Base-by-base conservation (phyloP, 805 yeast species). In the Wickerhamomyces subpelliculosus region DNA sequence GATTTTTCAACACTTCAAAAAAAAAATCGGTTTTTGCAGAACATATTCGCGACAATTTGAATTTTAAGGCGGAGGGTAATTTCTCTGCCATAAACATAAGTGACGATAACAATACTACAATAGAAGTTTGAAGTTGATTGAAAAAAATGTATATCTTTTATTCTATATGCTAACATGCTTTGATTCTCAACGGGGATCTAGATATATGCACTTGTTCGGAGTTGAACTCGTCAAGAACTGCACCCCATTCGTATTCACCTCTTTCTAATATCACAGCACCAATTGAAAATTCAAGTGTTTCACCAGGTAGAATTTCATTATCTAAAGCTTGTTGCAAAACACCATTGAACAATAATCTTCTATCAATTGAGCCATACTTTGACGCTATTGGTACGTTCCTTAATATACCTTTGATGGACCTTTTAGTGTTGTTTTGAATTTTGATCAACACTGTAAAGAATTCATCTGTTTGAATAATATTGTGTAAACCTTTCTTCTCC, bases 221-320 rank as follows among this genome's bases (percentile, higher is more conserved):
- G 1, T 47, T 59, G 41, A 60, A 44, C 39, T 70, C 74, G 38
- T 79, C 84, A 45, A 78, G 65, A 12, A 77, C 57, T 0, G 73
- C 72, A 1, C 89, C 86, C 82, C 95, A 80, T 55, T 85, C 93
- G 54, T 80, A 88, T 34, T 75, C 80, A 2, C 97, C 97, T 32
- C 70, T 69, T 38, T 84, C 89, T 27, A 89, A 61, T 5, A 86
- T 73, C 16, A 80, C 70, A 35, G 80, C 72, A 8, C 85, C 76
- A 28, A 83, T 54, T 19, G 66, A 67, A 23, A 76, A 61, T 2
- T 55, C 62, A 4, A 62, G 37, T 0, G 64, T 49, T 20, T 61
- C 68, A 1, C 73, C 72, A 0, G 81, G 68, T 2, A 48, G 49
- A 1, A 80, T 18, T 47, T 2, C 60, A 54, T 1, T 58, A 48